These are phyloP conservation scores for Dothiorella sarmentorum DNA, from an alignment of 2,329 filamentous ascomycete genomes.

Conservation along the genomic window DNA sequence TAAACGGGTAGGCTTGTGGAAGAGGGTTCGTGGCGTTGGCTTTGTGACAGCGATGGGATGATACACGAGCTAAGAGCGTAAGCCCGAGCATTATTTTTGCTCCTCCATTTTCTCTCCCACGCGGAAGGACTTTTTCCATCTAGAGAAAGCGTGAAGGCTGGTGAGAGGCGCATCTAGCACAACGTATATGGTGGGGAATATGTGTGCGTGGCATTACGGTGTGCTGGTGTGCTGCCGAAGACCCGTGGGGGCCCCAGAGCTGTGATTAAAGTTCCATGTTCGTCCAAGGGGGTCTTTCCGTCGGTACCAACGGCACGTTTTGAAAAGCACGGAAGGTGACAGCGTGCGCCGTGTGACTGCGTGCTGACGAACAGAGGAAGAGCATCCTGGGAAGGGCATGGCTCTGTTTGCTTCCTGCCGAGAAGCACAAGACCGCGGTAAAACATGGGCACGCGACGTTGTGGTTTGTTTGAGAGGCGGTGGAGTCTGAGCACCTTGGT, in stretches of 20 bases:
- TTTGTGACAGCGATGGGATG: neutral
- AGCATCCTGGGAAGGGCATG: neutral
- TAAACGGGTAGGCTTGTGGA: too few relatives aligned
- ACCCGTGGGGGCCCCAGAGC: neutral
- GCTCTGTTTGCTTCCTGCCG: neutral
- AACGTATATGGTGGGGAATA: neutral
- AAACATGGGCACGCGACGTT: neutral
- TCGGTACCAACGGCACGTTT: too few relatives aligned
- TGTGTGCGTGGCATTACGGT: neutral
- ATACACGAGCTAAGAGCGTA: neutral
- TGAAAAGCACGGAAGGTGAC: too few relatives aligned
- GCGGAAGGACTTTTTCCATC: neutral
- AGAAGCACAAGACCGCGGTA: neutral
- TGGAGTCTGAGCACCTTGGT: slow-evolving; percentile 11
- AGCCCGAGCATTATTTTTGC: neutral
- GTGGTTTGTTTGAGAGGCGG: neutral
- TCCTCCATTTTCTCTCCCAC: neutral
- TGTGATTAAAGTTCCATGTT: too few relatives aligned
- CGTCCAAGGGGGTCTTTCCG: too few relatives aligned
- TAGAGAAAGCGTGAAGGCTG: neutral
- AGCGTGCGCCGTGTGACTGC: slow-evolving; percentile 2
- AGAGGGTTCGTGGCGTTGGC: neutral
- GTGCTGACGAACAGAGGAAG: neutral
- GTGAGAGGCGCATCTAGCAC: too few relatives aligned
- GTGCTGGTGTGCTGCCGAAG: neutral